phyloP scores from a whole-genome alignment of 2,329 filamentous ascomycete species.

The Diatrype stigma region DNA sequence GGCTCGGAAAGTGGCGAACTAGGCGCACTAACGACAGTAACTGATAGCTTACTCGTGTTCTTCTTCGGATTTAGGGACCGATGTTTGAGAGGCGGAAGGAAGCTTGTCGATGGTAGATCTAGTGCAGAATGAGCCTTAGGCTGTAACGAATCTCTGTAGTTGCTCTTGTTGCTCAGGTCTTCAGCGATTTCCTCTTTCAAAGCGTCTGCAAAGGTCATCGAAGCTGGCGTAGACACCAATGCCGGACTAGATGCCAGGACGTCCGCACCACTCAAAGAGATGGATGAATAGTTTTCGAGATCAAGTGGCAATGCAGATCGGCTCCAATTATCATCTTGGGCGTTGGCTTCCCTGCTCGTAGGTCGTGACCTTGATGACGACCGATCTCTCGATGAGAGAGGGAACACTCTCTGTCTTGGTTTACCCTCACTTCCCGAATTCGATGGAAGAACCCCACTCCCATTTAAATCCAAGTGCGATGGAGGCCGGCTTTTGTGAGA shows the following conservation, averaged over 20 bases:
- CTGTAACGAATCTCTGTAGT: constrained; percentile 9
- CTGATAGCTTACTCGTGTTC: constrained; percentile 12
- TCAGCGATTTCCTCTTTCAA: constrained; percentile 15
- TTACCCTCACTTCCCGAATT: constrained; percentile 9
- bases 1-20: constrained; percentile 24
- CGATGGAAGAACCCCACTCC: constrained; percentile 1
- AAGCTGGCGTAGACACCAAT: constrained; percentile 15
- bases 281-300: constrained; percentile 14
- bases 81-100: constrained; percentile 34
- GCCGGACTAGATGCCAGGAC: constrained; percentile 9
- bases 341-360: constrained; percentile 4
- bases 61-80: constrained; percentile 32
- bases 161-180: constrained; percentile 4
- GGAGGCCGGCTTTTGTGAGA: constrained; percentile 31
- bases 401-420: constrained; percentile 5
- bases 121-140: constrained; percentile 25
- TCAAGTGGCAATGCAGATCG: constrained; percentile 21
- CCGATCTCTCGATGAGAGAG: constrained; percentile 6
- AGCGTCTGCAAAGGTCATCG: constrained; percentile 17
- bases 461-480: constrained; percentile 14
- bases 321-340: constrained; percentile 20
- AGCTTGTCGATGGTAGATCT: constrained; percentile 27
- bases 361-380: constrained; percentile 3
- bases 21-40: constrained; percentile 19
- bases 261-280: constrained; percentile 6